Evolutionary conservation across 257 asterid genomes (phyloP), one percentile per base, ranked within the genome.

Genomic region (Ballota nigra): DNA sequence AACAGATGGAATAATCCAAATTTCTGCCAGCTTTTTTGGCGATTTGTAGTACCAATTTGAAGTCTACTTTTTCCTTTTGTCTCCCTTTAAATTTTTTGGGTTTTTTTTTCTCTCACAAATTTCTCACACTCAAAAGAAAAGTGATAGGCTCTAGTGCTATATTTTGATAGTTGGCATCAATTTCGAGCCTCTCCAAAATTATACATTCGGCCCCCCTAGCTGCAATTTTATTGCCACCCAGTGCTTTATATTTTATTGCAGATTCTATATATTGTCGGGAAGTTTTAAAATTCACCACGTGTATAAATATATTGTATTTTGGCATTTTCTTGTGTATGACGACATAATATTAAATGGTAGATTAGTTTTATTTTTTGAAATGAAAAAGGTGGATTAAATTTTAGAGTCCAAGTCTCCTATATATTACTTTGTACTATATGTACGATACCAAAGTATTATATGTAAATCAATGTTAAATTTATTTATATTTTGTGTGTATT

Each of bases 151-250:
- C n/a, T n/a, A n/a, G n/a, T 16, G 24, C 57, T 16, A 49, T 6
- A 16, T 51, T 51, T 51, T 26, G 2, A 26, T 24, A 58, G n/a
- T 58, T 70, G 74, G 66, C 79, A 76, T 73, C 45, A 68, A 41
- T 63, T 60, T 51, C 26, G 62, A 77, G 70, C 13, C 67, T 58
- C 75, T 23, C 55, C 55, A 71, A 60, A 62, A 67, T 75, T 51
- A 47, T 73, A 68, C 22, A 66, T 78, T 56, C 63, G 63, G 65
- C 65, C 81, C 79, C 83, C 82, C 82, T 43, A 34, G 20, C 2
- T 65, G 34, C 77, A 56, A 28, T n/a, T n/a, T n/a, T n/a, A n/a
- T n/a, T n/a, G n/a, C 73, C 78, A 29, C 75, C 80, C 72, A 67
- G 64, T 71, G 68, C 61, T 20, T 58, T 49, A n/a, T 49, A 69